Conservation (phyloP, 345 rosid genomes). For the Angophora floribunda region DNA sequence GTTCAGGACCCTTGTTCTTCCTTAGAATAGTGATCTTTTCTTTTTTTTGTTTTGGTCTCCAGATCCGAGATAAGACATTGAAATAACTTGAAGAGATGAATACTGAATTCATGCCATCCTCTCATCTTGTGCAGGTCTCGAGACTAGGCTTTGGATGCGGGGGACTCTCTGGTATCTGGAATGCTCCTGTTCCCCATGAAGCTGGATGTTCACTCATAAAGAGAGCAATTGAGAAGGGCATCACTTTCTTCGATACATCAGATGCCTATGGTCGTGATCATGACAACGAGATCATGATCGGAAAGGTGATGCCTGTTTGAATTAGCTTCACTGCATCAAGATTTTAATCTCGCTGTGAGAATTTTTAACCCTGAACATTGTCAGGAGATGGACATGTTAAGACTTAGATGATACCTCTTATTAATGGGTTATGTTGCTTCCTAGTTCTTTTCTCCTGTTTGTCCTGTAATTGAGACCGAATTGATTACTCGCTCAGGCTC, state of each 20-base stretch:
- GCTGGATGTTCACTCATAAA: slow-evolving; percentile 25
- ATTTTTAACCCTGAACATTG: not conserved
- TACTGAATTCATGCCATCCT: not conserved
- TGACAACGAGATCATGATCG: slow-evolving; percentile 42
- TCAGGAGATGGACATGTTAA: not conserved
- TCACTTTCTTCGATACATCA: slow-evolving; percentile 38
- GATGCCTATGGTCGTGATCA: slow-evolving; percentile 21
- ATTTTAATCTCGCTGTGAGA: not conserved
- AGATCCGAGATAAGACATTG: not conserved
- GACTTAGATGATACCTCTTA: not conserved
- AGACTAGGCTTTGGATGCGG: slow-evolving; percentile 42
- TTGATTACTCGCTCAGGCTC: slow-evolving; percentile 13
- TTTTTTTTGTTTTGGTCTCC: not conserved
- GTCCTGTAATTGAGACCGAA: not conserved
- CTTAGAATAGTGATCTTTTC: not conserved
- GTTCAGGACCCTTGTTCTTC: not conserved
- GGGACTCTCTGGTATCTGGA: slow-evolving; percentile 23
- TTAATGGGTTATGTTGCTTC: not conserved
- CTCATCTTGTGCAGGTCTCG: slow-evolving; percentile 16
- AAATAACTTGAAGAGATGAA: not conserved
- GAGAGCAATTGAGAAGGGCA: slow-evolving; percentile 24
- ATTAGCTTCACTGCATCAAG: not conserved
- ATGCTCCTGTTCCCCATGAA: slow-evolving; percentile 36
- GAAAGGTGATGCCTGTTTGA: slow-evolving; percentile 12
- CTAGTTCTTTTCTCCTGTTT: too few relatives aligned